Evolutionary conservation across 352 stramenopile species (phyloP).

Genomic region (Globisporangium parvum): DNA sequence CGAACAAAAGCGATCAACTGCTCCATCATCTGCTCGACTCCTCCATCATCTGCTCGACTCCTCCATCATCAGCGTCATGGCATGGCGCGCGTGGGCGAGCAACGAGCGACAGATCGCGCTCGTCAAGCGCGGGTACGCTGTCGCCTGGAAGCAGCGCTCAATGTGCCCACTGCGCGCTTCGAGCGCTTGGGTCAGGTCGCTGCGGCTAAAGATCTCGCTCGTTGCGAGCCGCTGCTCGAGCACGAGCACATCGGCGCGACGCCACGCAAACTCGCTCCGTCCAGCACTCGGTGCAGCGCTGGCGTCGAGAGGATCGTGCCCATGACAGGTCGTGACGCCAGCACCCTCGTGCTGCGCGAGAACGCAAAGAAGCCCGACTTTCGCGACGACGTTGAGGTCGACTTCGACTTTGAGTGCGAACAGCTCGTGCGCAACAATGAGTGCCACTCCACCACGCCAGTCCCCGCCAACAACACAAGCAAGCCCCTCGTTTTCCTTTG

Average conservation of each 20-base stretch:
- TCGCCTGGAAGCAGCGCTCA: slow-evolving; percentile 41
- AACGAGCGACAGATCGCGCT: slow-evolving; percentile 37
- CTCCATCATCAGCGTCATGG: too few relatives aligned
- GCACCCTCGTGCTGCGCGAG: too few relatives aligned
- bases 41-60: too few relatives aligned
- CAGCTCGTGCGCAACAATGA: too few relatives aligned
- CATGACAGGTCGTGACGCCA: neutral
- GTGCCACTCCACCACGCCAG: too few relatives aligned
- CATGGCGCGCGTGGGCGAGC: slow-evolving; percentile 4
- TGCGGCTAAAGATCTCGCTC: slow-evolving; percentile 34
- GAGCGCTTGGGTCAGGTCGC: slow-evolving; percentile 26
- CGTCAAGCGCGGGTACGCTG: slow-evolving; percentile 41
- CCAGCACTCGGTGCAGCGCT: slow-evolving; percentile 20
- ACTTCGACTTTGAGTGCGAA: too few relatives aligned
- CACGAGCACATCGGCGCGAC: slow-evolving; percentile 20
- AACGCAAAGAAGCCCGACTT: too few relatives aligned
- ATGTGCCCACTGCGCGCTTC: slow-evolving; percentile 25
- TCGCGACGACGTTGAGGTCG: too few relatives aligned
- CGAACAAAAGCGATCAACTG: too few relatives aligned
- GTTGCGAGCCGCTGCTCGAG: slow-evolving; percentile 30
- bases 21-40: too few relatives aligned
- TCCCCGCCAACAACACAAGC: too few relatives aligned
- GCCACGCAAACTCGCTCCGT: slow-evolving; percentile 43
- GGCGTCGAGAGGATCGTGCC: slow-evolving; percentile 24
- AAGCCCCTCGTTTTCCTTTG: too few relatives aligned